Base-by-base conservation (phyloP, 2,329 filamentous ascomycete genomes). In the Trichoderma oligosporum region DNA sequence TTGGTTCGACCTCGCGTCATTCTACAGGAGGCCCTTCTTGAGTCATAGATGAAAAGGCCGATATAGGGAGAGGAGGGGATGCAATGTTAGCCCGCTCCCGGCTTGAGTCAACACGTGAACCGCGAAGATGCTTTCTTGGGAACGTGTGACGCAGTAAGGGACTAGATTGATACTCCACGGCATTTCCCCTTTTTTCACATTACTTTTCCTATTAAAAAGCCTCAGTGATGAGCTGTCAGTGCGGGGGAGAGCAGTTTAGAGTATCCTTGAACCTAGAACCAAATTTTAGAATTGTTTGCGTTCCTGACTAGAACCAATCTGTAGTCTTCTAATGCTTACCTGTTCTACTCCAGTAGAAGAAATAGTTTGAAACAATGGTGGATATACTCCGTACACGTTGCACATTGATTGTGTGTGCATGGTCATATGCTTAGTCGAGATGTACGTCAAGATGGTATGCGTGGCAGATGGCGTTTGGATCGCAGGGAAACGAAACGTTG, bases 1-100 rank as follows among this genome's bases (percentile, higher is more conserved):
- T 60, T 75, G 25, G 69, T 67, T 9, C 61, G 65, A 46, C 65
- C 68, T 22, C 41, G 42, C 24, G 31, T 47, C 47, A 54, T 35
- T 49, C 42, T 39, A 27, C 51, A 59, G 14, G 44, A 49, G 20
- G 42, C 35, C 25, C n/a, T 36, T 25, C 38, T 56, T 6, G 44
- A 33, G 35, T 41, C 51, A 35, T 51, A 56, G 46, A 55, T 6
- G 41, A 22, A 9, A 27, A 14, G 11, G n/a, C n/a, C 22, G 31
- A 55, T 38, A n/a, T n/a, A n/a, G n/a, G n/a, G n/a, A n/a, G 27
- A 31, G 51, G 51, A 48, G 45, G 45, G 44, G 33, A 48, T 12
- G 27, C 14, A 36, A 38, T 55, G 2, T 3, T 46, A 31, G 46
- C 41, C 25, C 41, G 27, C 6, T 31, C 27, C 27, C 27, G 27